Base-by-base conservation (phyloP, 2,329 filamentous ascomycete species). In the Tolypocladium nubicola region DNA sequence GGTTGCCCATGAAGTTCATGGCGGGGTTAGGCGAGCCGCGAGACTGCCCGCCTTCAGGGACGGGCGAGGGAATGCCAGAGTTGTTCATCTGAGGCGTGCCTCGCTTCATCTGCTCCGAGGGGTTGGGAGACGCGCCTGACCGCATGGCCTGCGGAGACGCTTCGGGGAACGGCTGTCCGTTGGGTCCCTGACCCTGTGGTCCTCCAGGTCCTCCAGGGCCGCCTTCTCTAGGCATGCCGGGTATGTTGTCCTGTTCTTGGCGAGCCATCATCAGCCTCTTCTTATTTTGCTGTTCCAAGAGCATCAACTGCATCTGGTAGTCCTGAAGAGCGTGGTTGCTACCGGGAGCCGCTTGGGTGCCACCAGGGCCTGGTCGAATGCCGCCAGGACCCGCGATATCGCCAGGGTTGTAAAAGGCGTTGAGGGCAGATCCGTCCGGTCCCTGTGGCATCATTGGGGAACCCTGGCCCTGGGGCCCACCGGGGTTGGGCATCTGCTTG, bases 281-380 rank as follows among this genome's bases (percentile, higher is more conserved):
- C 78, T 92, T 93, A 66, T 93, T 93, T 73, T 93, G 88, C 72
- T 92, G 89, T 72, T 93, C 89, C 19, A 93, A 79, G 54, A 92
- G 74, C 89, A 92, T 93, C 68, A 93, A 75, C 70, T 93, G 89
- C 88, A 92, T 92, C 75, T 93, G 89, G 66, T 93, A 93, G 70
- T 94, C 89, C 71, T 92, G 88, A 52, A 93, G 78, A 26, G 89
- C 89, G 69, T 92, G 88, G 68, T 90, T 93, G 71, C 86, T 88
- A 39, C 71, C 71, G 16, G 70, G 79, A 60, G 73, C 77, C 19
- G 72, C 73, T 62, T 78, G 78, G 39, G 71, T 73, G 58, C 72
- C 76, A 43, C 74, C 77, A 35, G 77, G 75, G 45, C 74, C 79
- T 39, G 74, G 72, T 57, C 87, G 80, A 76, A 90, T 87, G 56